Evolutionary conservation across 257 asterid genomes (phyloP).

Genomic region (Rehmannia glutinosa): DNA sequence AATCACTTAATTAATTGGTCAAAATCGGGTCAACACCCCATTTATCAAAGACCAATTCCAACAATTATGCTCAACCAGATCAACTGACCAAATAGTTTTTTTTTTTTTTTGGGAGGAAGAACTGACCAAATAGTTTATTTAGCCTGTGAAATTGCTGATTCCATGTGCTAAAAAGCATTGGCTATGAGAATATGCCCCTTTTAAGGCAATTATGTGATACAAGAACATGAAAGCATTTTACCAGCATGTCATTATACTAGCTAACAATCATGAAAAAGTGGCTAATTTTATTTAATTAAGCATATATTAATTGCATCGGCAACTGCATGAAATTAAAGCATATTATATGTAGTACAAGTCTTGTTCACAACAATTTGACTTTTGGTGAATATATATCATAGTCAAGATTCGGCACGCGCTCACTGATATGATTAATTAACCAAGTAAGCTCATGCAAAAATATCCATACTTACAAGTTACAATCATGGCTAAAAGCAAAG

Average conservation of each 20-base stretch:
- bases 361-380: slow-evolving; percentile 1
- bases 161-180: slow-evolving; percentile 20
- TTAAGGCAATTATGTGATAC: too few species aligned
- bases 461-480: too few species aligned
- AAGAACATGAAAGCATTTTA: too few species aligned
- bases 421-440: neutral
- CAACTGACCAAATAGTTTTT: too few species aligned
- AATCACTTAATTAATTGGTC: too few species aligned
- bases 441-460: neutral
- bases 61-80: too few species aligned
- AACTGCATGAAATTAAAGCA: neutral
- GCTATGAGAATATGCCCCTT: slow-evolving; percentile 2
- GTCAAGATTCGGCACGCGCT: slow-evolving; percentile 10
- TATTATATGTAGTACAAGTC: neutral
- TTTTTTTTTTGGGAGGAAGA: too few species aligned
- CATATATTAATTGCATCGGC: slow-evolving; percentile 19
- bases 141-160: too few species aligned
- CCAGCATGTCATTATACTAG: too few species aligned
- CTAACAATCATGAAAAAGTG: slow-evolving; percentile 36
- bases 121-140: too few species aligned
- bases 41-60: too few species aligned
- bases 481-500: neutral
- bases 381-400: neutral
- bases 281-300: neutral
- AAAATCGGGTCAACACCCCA: too few species aligned